Conservation (phyloP, 306 rosid genomes). For the Gastrolobium bilobum region DNA sequence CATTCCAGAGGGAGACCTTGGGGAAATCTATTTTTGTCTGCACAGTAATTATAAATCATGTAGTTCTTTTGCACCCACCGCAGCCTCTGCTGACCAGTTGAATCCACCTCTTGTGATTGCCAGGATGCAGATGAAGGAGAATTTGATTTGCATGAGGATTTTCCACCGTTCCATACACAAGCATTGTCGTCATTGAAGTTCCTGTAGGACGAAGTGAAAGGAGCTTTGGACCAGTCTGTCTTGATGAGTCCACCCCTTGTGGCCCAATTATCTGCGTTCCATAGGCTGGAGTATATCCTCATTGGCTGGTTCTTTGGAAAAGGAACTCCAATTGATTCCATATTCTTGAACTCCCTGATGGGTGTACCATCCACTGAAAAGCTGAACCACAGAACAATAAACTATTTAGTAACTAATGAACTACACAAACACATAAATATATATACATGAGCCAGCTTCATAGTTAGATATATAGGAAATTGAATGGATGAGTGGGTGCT, state of each 20-base stretch:
- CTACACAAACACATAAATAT: too few relatives aligned
- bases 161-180: slow-evolving; percentile 58
- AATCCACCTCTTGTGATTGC: slow-evolving; percentile 56
- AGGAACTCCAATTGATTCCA: slow-evolving; percentile 65
- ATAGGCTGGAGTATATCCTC: slow-evolving; percentile 75
- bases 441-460: too few relatives aligned
- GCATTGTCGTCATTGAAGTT: slow-evolving; percentile 66
- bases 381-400: slow-evolving; percentile 41
- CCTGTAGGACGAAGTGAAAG: slow-evolving; percentile 73
- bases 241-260: slow-evolving; percentile 83
- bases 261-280: slow-evolving; percentile 92
- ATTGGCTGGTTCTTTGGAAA: slow-evolving; percentile 75
- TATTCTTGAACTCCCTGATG: slow-evolving; percentile 80
- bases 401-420: too few relatives aligned
- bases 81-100: slow-evolving; percentile 48
- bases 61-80: slow-evolving; percentile 62
- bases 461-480: too few relatives aligned
- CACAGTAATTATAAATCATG: slow-evolving; percentile 64
- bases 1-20: slow-evolving; percentile 62
- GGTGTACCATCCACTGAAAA: slow-evolving; percentile 82
- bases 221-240: slow-evolving; percentile 79
- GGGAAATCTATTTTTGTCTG: slow-evolving; percentile 59
- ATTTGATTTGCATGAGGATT: slow-evolving; percentile 51
- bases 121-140: slow-evolving; percentile 39
- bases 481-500: slow-evolving; percentile 36